Conservation (phyloP, 352 stramenopile species). For the Globisporangium solare region DNA sequence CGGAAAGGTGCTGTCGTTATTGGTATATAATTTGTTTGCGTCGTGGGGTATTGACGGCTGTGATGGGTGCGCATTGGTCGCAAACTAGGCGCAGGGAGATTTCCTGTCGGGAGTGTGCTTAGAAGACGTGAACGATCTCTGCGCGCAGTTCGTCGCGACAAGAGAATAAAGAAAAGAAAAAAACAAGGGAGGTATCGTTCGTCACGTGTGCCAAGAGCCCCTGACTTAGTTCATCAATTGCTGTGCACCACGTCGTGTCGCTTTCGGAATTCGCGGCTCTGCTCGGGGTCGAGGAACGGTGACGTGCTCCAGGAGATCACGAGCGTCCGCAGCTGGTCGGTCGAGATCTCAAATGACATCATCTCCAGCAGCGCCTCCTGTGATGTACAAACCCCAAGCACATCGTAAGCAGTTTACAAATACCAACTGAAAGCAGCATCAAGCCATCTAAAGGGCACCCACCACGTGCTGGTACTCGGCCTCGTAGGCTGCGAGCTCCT, state of each 20-base stretch:
- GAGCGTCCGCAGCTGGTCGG: constrained; percentile 66
- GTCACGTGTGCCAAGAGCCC: not conserved
- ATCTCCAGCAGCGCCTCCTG: constrained; percentile 61
- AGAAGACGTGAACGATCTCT: constrained; percentile 70
- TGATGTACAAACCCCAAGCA: not conserved
- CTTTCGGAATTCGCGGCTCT: constrained; percentile 46
- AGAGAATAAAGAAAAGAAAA: constrained; percentile 1
- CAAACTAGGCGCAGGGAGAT: constrained; percentile 32
- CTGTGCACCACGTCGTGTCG: constrained; percentile 13
- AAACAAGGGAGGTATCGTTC: not conserved
- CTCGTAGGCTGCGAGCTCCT: constrained; percentile 68
- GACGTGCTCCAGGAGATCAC: constrained; percentile 80
- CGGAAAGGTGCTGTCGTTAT: constrained; percentile 41
- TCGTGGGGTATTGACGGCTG: no score
- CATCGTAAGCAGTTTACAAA: not conserved
- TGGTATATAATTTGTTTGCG: not conserved
- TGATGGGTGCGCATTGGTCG: no score
- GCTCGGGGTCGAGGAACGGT: constrained; percentile 57
- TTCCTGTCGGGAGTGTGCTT: constrained; percentile 58
- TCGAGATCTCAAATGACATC: constrained; percentile 68
- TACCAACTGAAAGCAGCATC: not conserved
- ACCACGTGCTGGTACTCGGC: constrained; percentile 82
- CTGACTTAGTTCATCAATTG: not conserved
- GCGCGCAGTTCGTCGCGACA: constrained; percentile 50
- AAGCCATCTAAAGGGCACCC: constrained; percentile 12